Evolutionary conservation across 805 yeast species (phyloP), one percentile per base, ranked within the genome.

Genomic region (Yamadazyma ubonensis): DNA sequence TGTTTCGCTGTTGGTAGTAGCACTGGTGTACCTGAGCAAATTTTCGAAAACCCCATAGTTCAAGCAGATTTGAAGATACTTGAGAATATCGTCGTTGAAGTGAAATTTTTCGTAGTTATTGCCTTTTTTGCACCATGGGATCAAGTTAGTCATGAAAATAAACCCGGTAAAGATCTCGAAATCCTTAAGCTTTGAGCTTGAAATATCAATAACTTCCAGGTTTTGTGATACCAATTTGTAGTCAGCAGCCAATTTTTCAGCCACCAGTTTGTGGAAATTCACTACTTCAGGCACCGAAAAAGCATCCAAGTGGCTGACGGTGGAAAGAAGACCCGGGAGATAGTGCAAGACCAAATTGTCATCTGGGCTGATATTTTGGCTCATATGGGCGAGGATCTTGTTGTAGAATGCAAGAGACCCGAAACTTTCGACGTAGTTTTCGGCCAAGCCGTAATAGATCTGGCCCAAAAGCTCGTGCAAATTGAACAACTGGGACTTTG

Each of bases 391-490:
- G 2, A 82, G 45, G 6, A 83, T 41, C 12, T 59, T 53, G 12
- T 53, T 48, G 50, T 73, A 73, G 4, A 69, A 58, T 0, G 62
- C 56, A 6, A 53, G 31, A 9, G 59, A 47, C 6, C 61, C 60
- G 32, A 59, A 62, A 27, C 58, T 48, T 2, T 63, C 50, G 18
- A 55, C 43, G 28, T 67, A 65, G 27, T 65, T 65, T 2, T 66
- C 63, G 6, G 73, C 64, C 31, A 77, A 57, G 2, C 83, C 81
- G 49, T 58, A 76, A 5, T 83, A 63, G 1, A 86, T 67, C 55
- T 81, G 85, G 31, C 90, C 82, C 39, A 90, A 60, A 2, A 72
- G 54, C 51, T 87, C 95, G 57, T 89, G 93, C 50, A 82, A 81
- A 36, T 67, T 68, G 38, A 78, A 72, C 20, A 86, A 65, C 46